Base-by-base conservation (phyloP, 1,139 yeast species). In the Hemisphaericaspora xylanilytica region DNA sequence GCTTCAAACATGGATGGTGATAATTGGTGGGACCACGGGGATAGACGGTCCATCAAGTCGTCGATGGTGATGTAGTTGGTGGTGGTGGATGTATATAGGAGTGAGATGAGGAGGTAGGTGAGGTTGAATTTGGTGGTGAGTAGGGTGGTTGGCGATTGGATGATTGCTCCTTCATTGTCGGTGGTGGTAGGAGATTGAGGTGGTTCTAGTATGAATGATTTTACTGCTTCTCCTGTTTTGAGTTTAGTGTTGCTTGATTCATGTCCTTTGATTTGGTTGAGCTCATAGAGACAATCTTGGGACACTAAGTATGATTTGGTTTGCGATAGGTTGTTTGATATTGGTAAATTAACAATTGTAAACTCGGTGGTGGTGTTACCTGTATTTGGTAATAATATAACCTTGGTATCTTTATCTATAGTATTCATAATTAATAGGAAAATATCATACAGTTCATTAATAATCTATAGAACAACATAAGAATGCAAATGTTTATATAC, bases 41-140 rank as follows among this genome's bases (percentile, higher is more conserved):
- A 51, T 25, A 75, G 47, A 13, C 58, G 55, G 47, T 80, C 85
- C 13, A 65, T 48, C 3, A 78, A 49, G 48, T 79, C 83, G 27
- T 78, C 81, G 12, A 65, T 48, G 0, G 76, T 62, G 21, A 73
- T 62, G 46, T 64, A 70, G 25, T 80, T 59, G 15, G 58, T 51
- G 24, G 49, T 46, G 28, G 62, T 9, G 17, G 17, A 11, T 61
- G 27, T 57, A 49, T 50, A 78, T 65, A 20, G n/a, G 37, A 65
- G 59, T 3, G 66, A 48, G 10, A 78, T 54, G 39, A 80, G 48
- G 10, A 69, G 51, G 52, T 68, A 80, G 1, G 58, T 54, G 3
- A 70, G 39, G 44, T 75, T 72, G 53, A 67, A 76, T 35, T 57
- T 61, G 4, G 77, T 64, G 2, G 75, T 60, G 2, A 74, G 59